A percentile compares a stretch with the other conserved stretches of the same genome.
These are phyloP conservation scores for Pyrus communis DNA, from an alignment of 306 rosid species.

Conservation along the genomic window DNA sequence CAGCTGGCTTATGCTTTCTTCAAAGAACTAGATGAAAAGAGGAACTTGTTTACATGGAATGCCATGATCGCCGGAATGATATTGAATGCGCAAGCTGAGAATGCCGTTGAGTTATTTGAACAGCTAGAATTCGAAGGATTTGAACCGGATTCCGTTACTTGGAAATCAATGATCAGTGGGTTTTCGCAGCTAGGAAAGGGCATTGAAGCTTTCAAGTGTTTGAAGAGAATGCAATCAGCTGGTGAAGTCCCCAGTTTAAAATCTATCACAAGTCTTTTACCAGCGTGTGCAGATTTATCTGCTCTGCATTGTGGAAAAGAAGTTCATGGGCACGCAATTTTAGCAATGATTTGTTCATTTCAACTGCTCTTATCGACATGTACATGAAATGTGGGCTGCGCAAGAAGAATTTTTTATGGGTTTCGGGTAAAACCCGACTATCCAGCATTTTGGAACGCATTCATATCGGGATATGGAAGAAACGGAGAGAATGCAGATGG, in stretches of 20 bases:
- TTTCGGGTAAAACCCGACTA: slow-evolving; percentile 49
- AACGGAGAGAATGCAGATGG: slow-evolving; percentile 49
- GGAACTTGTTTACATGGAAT: slow-evolving; percentile 62
- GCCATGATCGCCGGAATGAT: slow-evolving; percentile 66
- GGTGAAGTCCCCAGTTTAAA: slow-evolving; percentile 42
- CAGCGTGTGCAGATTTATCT: slow-evolving; percentile 47
- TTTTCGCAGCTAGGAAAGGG: slow-evolving; percentile 44
- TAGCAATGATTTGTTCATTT: slow-evolving; percentile 40
- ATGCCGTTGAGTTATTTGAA: slow-evolving; percentile 40
- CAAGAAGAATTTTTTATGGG: slow-evolving; percentile 38
- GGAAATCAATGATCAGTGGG: slow-evolving; percentile 68
- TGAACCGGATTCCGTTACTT: slow-evolving; percentile 60
- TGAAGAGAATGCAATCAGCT: slow-evolving; percentile 46
- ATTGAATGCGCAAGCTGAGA: slow-evolving; percentile 42
- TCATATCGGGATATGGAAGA: slow-evolving; percentile 66
- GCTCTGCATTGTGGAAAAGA: slow-evolving; percentile 48
- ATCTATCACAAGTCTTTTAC: slow-evolving; percentile 51
- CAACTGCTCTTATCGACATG: slow-evolving; percentile 56
- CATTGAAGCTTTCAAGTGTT: slow-evolving; percentile 45
- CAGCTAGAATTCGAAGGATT: slow-evolving; percentile 36
- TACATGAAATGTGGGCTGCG: slow-evolving; percentile 72
- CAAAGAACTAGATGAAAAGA: slow-evolving; percentile 16
- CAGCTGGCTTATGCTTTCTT: slow-evolving; percentile 34
- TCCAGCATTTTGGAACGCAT: slow-evolving; percentile 73
- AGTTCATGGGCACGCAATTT: slow-evolving; percentile 49